Evolutionary conservation across 495 filamentous ascomycete genomes (phyloP).

Genomic region (Penicillium waksmanii): DNA sequence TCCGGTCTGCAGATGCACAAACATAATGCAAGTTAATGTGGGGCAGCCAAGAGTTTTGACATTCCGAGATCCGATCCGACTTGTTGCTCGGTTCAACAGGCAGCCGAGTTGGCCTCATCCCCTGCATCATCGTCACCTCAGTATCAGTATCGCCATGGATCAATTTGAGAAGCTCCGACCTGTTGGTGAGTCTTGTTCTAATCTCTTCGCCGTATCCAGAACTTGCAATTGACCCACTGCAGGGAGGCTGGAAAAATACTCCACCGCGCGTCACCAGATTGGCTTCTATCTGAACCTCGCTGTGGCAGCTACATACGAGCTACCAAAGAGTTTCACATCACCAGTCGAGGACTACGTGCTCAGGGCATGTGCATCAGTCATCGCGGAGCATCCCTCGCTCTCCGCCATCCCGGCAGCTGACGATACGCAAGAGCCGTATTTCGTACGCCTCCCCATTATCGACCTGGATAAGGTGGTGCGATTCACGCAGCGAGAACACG

Average conservation of each 20-base stretch:
- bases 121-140: neutral
- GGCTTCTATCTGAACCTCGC: conserved; percentile 51
- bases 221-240: conserved; percentile 10
- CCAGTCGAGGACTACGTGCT: conserved; percentile 41
- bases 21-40: neutral
- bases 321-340: conserved; percentile 31
- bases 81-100: neutral
- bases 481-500: conserved; percentile 32
- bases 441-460: conserved; percentile 47
- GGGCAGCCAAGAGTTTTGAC: neutral
- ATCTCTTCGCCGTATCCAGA: neutral
- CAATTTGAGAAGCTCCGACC: conserved; percentile 33
- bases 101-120: neutral
- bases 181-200: conserved; percentile 28
- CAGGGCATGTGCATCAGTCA: conserved; percentile 39
- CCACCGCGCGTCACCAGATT: conserved; percentile 44
- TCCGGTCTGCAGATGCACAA: neutral
- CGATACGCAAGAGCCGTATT: conserved; percentile 43
- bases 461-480: conserved; percentile 40
- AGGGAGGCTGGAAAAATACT: conserved; percentile 50
- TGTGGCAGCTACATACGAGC: conserved; percentile 41
- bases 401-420: conserved; percentile 48
- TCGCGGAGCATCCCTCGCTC: conserved; percentile 45
- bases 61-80: neutral
- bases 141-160: conserved; percentile 17